Base-by-base conservation (phyloP, 768 basidiomycete species). In the Agrocybe chaxingu region DNA sequence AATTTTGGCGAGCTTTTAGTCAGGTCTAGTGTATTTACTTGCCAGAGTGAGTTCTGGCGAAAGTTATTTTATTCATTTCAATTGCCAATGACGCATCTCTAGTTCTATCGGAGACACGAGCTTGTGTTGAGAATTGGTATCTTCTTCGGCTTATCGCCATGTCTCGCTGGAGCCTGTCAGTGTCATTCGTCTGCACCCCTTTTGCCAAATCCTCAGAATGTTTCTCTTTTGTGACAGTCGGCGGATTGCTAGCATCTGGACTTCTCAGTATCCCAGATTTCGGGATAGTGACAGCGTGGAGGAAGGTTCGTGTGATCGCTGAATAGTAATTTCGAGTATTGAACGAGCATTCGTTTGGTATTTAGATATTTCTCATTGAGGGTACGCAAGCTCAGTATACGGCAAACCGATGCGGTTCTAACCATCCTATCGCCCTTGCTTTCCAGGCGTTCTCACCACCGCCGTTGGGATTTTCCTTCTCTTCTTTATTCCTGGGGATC, bases 211-310 rank as follows among this genome's bases (percentile, higher is more conserved):
- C 12, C 13, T 7, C 13, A 9, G n/a, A 13, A 6, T 44, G 39
- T 32, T 39, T 11, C 18, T 18, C 7, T 35, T 24, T 13, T 48
- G 49, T 30, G 30, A 33, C 24, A 70, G 68, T 71, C 47, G 70
- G 71, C n/a, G 71, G 71, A 16, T 58, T 72, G 8, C 55, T 72
- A 18, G 70, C 71, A 2, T 72, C 71, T 12, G 70, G 71, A 30
- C 61, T 72, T 30, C 58, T 71, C n/a, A 60, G 60, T 1, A 47
- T 72, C 1, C 45, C 60, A 7, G 65, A 72, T 51, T 60, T 72
- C 42, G 69, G 70, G 1, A 47, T 52, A 10, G 62, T 71, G 2
- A 62, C 53, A 16, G 54, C 62, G 29, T 72, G 71, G 71, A 52
- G 69, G 41, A 72, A 72, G 61, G 68, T 68, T 29, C 47, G 57